phyloP scores from a whole-genome alignment of 2,329 filamentous ascomycete genomes.

The Orbilia brochopaga region DNA sequence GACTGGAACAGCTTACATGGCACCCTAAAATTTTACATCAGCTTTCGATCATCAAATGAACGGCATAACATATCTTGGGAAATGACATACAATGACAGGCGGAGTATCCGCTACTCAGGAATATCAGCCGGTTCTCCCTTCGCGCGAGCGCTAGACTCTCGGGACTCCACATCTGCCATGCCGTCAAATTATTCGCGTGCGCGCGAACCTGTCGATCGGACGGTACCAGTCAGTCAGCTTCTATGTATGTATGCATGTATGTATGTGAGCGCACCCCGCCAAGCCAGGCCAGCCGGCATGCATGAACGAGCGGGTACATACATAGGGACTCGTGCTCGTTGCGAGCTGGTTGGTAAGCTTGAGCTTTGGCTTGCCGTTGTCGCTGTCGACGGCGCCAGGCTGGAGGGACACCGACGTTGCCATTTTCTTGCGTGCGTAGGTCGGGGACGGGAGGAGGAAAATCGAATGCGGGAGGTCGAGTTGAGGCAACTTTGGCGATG shows the following conservation, averaged over 20 bases:
- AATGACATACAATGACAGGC: conserved; percentile 83
- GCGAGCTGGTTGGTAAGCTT: conserved; percentile 52
- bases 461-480: no score
- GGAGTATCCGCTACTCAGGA: conserved; percentile 91
- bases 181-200: conserved; percentile 80
- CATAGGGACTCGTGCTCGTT: conserved; percentile 54
- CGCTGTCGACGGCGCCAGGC: conserved; percentile 17
- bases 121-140: conserved; percentile 83
- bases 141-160: conserved; percentile 78
- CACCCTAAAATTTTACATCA: conserved; percentile 58
- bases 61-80: conserved; percentile 8
- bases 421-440: conserved; percentile 13
- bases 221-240: conserved; percentile 11
- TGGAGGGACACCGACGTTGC: conserved; percentile 42
- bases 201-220: conserved; percentile 65
- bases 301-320: conserved; percentile 36
- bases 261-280: conserved; percentile 1
- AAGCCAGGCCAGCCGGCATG: conserved; percentile 3
- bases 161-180: conserved; percentile 87
- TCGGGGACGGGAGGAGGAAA: conserved; percentile 11
- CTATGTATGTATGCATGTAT: no score
- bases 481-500: conserved; percentile 21
- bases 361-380: conserved; percentile 48
- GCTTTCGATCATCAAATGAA: background rate
- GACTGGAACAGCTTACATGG: conserved; percentile 53